Conservation (phyloP, 2,329 filamentous ascomycete species). For the Fusarium praegraminearum region DNA sequence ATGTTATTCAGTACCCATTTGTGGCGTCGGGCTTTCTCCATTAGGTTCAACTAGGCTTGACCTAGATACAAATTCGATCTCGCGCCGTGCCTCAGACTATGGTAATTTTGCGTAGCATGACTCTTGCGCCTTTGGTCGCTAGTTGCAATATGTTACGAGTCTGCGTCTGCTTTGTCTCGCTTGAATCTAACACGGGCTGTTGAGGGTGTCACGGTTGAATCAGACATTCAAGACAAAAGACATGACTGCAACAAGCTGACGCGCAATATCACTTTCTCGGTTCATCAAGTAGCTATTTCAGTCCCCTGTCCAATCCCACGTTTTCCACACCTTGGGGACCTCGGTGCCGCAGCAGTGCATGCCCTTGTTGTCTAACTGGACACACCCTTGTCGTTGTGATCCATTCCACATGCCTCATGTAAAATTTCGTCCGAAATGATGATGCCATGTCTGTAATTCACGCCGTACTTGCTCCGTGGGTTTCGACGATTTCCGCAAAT, state of each 20-base stretch:
- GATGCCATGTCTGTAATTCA: slow-evolving; percentile 15
- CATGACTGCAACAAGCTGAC: neutral
- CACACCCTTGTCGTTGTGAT: slow-evolving; percentile 16
- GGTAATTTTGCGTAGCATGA: slow-evolving; percentile 31
- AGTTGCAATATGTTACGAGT: slow-evolving; percentile 3
- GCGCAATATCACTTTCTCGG: slow-evolving; percentile 4
- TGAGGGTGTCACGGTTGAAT: neutral
- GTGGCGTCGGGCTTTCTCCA: slow-evolving; percentile 40
- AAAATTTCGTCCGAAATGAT: slow-evolving; percentile 11
- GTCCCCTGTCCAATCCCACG: slow-evolving; percentile 33
- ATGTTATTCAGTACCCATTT: slow-evolving; percentile 2
- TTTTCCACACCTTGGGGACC: slow-evolving; percentile 30
- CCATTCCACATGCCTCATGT: slow-evolving; percentile 13
- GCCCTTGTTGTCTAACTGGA: neutral
- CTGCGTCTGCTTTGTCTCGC: neutral
- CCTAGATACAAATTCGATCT: slow-evolving; percentile 39
- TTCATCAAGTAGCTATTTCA: slow-evolving; percentile 11
- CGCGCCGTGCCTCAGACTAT: slow-evolving; percentile 33
- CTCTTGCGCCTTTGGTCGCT: slow-evolving; percentile 27
- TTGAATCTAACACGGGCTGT: neutral
- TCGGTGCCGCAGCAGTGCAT: slow-evolving; percentile 29
- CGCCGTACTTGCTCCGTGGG: neutral
- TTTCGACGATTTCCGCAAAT: slow-evolving; percentile 2
- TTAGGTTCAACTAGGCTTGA: slow-evolving; percentile 42
- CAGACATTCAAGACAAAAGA: neutral